A percentile compares a stretch with the other conserved stretches of the same genome.
Evolutionary conservation across 208 protist genomes (phyloP).

Genomic region (Crithidia acanthocephali): DNA sequence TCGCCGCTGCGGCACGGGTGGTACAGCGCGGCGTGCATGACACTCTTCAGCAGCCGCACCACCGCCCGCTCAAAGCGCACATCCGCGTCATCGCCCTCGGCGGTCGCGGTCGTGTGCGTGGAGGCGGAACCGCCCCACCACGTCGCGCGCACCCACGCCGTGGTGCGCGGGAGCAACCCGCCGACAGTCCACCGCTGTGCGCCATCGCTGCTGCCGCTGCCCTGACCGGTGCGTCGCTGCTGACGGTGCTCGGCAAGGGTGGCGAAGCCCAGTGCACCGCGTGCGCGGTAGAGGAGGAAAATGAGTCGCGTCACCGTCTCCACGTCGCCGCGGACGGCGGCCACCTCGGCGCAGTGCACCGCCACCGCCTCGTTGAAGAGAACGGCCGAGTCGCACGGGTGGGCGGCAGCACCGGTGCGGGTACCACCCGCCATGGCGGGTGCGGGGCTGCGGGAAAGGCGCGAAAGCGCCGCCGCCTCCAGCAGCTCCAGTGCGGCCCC

Average conservation of each 20-base stretch:
- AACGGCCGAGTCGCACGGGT: background rate
- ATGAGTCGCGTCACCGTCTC: slow-evolving; percentile 73
- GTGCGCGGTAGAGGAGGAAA: slow-evolving; percentile 64
- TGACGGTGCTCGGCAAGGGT: slow-evolving; percentile 32
- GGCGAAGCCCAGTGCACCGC: slow-evolving; percentile 38
- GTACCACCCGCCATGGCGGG: background rate
- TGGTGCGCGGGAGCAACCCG: background rate
- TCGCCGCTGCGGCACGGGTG: slow-evolving; percentile 20
- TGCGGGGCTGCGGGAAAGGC: slow-evolving; percentile 26
- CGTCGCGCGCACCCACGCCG: slow-evolving; percentile 5
- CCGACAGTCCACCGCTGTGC: slow-evolving; percentile 2
- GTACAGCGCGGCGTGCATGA: slow-evolving; percentile 51
- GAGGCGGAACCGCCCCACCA: slow-evolving; percentile 12
- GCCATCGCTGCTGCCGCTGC: background rate
- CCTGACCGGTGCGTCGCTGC: slow-evolving; percentile 7
- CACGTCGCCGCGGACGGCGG: slow-evolving; percentile 53
- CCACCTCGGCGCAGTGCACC: slow-evolving; percentile 64
- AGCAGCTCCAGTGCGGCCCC: slow-evolving; percentile 43
- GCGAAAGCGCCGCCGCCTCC: slow-evolving; percentile 41
- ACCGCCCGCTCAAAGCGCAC: slow-evolving; percentile 42
- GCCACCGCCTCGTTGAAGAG: slow-evolving; percentile 54
- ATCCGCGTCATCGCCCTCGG: slow-evolving; percentile 15
- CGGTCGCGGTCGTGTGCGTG: background rate
- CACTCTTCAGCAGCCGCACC: slow-evolving; percentile 59
- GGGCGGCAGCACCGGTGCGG: background rate